phyloP scores from a whole-genome alignment of 2,329 filamentous ascomycete species.

The Clonostachys chloroleuca region DNA sequence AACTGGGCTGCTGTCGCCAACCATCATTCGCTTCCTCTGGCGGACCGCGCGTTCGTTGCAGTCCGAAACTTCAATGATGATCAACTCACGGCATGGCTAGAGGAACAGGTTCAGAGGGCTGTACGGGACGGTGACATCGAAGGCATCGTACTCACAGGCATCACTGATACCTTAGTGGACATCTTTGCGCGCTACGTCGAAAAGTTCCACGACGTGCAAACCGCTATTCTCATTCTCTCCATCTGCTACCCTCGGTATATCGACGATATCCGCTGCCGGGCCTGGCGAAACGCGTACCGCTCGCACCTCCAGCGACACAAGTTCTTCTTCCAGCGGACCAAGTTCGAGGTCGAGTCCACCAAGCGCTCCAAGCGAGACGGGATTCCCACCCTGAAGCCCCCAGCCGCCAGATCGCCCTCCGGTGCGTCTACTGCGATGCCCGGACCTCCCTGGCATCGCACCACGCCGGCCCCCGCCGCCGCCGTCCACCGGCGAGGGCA shows the following conservation, averaged over 20 bases:
- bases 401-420: conserved; percentile 66
- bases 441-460: conserved; percentile 45
- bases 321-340: conserved; percentile 69
- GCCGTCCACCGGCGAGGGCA: conserved; percentile 19
- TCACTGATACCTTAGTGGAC: conserved; percentile 68
- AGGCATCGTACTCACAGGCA: conserved; percentile 72
- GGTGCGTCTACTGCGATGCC: conserved; percentile 72
- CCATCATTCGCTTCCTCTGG: conserved; percentile 68
- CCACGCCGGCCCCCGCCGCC: conserved; percentile 7
- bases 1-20: conserved; percentile 73
- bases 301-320: conserved; percentile 70
- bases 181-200: conserved; percentile 72
- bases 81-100: conserved; percentile 62
- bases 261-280: conserved; percentile 68
- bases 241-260: conserved; percentile 74
- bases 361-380: conserved; percentile 63
- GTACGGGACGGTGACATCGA: conserved; percentile 68
- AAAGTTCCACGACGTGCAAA: conserved; percentile 75
- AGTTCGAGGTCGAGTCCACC: conserved; percentile 75
- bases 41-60: conserved; percentile 71
- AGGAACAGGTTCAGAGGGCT: conserved; percentile 56
- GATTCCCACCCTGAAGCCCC: conserved; percentile 58
- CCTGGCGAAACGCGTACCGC: conserved; percentile 70
- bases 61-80: conserved; percentile 61
- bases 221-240: conserved; percentile 69